Percentiles rank a stretch among this genome's conserved stretches.
Conservation (phyloP, 1,284 basidiomycete species). For the Neolentinus lepideus region DNA sequence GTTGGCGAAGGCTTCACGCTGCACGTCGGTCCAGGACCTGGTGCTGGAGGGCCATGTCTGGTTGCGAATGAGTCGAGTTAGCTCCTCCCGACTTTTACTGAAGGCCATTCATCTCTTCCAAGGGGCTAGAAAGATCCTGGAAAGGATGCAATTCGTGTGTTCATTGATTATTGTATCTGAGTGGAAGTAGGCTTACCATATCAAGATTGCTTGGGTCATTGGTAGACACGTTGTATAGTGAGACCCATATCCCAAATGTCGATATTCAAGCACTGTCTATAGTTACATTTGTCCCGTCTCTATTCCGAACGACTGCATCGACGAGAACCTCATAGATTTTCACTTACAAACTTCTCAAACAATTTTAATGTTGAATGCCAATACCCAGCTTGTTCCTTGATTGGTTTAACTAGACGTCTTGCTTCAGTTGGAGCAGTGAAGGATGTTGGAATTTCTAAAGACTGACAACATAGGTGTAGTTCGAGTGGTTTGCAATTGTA, state of each 20-base stretch:
- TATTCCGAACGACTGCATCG: constrained; percentile 38
- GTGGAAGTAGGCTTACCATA: constrained; percentile 30
- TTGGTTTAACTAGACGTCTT: no score
- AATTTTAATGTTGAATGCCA: not conserved
- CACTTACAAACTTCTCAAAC: not conserved
- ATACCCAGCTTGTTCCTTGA: no score
- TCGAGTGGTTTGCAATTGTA: no score
- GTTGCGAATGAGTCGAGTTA: constrained; percentile 1
- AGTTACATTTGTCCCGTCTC: constrained; percentile 43
- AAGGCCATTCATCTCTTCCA: constrained; percentile 32
- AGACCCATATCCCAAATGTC: constrained; percentile 45
- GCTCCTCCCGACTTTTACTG: constrained; percentile 8
- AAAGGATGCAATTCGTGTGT: not conserved
- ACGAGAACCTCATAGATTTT: not conserved
- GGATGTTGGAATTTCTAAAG: no score
- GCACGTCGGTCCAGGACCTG: constrained; percentile 37
- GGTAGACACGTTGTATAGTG: constrained; percentile 36
- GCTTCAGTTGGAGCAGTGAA: no score
- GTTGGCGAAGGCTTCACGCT: constrained; percentile 43
- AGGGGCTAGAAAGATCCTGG: constrained; percentile 45
- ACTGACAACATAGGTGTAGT: no score
- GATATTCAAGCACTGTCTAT: constrained; percentile 31
- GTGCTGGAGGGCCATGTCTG: constrained; percentile 43
- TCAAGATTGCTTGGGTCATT: constrained; percentile 39
- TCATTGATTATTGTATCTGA: not conserved